Conservation (phyloP, 2,329 filamentous ascomycete genomes). For the Diplodia sapinea region DNA sequence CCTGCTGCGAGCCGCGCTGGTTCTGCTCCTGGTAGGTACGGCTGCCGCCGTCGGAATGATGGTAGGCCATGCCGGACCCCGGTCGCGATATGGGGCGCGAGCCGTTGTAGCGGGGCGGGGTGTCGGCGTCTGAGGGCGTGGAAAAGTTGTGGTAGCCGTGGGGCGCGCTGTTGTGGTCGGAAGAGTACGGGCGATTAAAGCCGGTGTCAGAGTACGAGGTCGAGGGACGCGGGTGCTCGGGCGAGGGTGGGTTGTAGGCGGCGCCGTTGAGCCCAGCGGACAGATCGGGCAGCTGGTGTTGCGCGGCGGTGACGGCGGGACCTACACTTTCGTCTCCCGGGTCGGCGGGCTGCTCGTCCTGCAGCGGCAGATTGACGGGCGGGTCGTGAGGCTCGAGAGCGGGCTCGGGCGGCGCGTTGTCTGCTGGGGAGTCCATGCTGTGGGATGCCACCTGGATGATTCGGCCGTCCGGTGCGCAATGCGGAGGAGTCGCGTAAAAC, state of each 20-base stretch:
- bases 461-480: constrained; percentile 27
- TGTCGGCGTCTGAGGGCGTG: constrained; percentile 56
- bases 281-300: constrained; percentile 49
- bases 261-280: constrained; percentile 40
- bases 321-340: constrained; percentile 56
- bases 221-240: constrained; percentile 52
- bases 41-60: constrained; percentile 52
- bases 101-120: constrained; percentile 41
- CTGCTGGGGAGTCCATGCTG: constrained; percentile 32
- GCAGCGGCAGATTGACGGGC: constrained; percentile 31
- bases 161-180: constrained; percentile 38
- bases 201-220: constrained; percentile 60
- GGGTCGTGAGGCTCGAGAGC: constrained; percentile 30
- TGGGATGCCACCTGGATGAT: constrained; percentile 16
- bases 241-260: constrained; percentile 50
- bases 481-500: constrained; percentile 21
- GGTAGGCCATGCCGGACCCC: constrained; percentile 58
- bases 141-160: constrained; percentile 48
- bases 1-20: constrained; percentile 49
- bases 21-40: constrained; percentile 56
- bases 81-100: constrained; percentile 50
- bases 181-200: constrained; percentile 52
- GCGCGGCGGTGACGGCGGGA: constrained; percentile 53
- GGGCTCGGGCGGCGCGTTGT: constrained; percentile 30
- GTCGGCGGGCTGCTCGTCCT: constrained; percentile 46